A percentile compares a stretch with the other conserved stretches of the same genome.
These are phyloP conservation scores for Diaporthe citrichinensis DNA, from an alignment of 2,329 filamentous ascomycete genomes.

Conservation along the genomic window DNA sequence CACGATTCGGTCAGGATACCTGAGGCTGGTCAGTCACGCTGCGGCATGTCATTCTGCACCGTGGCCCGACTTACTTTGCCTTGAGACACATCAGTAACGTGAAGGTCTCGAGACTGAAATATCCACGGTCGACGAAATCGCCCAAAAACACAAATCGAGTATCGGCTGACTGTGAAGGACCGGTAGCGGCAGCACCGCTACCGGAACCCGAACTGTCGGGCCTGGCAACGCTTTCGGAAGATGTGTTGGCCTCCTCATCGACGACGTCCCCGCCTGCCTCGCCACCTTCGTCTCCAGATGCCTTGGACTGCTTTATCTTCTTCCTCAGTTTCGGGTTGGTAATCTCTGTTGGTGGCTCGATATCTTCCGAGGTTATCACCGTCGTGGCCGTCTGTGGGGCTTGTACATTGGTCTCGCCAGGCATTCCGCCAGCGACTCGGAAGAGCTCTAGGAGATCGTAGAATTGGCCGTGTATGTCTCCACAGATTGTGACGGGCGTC, in stretches of 20 bases:
- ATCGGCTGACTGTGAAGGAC: conserved; percentile 63
- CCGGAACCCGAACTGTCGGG: conserved; percentile 51
- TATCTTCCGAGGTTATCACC: conserved; percentile 89
- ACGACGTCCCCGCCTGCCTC: conserved; percentile 58
- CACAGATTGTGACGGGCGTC: conserved; percentile 96
- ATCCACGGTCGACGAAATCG: conserved; percentile 96
- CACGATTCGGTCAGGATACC: conserved; percentile 95
- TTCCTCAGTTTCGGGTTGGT: conserved; percentile 89
- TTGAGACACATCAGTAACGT: conserved; percentile 97
- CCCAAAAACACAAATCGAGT: conserved; percentile 76
- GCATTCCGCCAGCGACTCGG: conserved; percentile 96
- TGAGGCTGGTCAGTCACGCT: conserved; percentile 53
- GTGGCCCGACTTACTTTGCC: conserved; percentile 63
- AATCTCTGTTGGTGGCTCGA: conserved; percentile 91
- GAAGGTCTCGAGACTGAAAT: conserved; percentile 98
- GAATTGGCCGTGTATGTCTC: conserved; percentile 98
- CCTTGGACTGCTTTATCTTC: conserved; percentile 80
- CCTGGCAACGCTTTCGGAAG: conserved; percentile 63
- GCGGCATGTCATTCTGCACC: conserved; percentile 28
- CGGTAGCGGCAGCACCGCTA: conserved; percentile 52
- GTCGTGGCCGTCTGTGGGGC: conserved; percentile 77
- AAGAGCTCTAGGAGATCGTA: conserved; percentile 98
- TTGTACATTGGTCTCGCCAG: conserved; percentile 81
- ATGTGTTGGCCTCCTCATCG: conserved; percentile 62
- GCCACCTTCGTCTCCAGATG: conserved; percentile 50